Evolutionary conservation across 2,329 filamentous ascomycete species (phyloP), one percentile per base, ranked within the genome.

Genomic region (Pseudopyricularia cyperi): DNA sequence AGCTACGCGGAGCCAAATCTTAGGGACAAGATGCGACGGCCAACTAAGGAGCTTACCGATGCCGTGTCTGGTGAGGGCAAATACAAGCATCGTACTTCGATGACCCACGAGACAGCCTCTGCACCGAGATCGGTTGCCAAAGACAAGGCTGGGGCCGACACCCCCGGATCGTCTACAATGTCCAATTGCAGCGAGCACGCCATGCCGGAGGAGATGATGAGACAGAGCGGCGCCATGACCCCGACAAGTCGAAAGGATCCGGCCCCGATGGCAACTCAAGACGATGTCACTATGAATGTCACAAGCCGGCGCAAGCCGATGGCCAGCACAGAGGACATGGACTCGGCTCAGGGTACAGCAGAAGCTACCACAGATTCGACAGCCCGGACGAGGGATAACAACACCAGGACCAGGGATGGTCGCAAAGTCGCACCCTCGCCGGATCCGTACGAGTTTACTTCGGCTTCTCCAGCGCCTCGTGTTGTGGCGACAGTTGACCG

Each of bases 1-100:
- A 91, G 85, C 69, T 93, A 93, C 64, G 85, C 86, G 11, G 86
- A 91, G 64, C 87, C 87, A 1, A 91, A 86, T 60, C 71, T 93
- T 42, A 77, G 85, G 55, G 85, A 83, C 62, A 93, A 93, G 68
- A 90, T 93, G 87, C 78, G 87, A 54, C 77, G 87, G 54, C 86
- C 87, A 22, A 86, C 83, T 1, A 87, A 87, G 62, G 80, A 87
- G 57, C 67, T 90, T 9, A 78, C 84, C 34, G 85, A 89, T 63
- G 87, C 86, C 1, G 86, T 91, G 14, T 68, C 76, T 11, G 80
- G 77, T n/a, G 77, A 84, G 58, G 76, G 74, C 32, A 81, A 75
- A 60, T 71, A 74, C 54, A 61, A 65, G 53, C 72, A 57, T 26
- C 60, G 60, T 34, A 15, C 39, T 14, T 51, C 50, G 17, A 51